Base-by-base conservation (phyloP, 768 basidiomycete species). In the Filobasidium floriforme region DNA sequence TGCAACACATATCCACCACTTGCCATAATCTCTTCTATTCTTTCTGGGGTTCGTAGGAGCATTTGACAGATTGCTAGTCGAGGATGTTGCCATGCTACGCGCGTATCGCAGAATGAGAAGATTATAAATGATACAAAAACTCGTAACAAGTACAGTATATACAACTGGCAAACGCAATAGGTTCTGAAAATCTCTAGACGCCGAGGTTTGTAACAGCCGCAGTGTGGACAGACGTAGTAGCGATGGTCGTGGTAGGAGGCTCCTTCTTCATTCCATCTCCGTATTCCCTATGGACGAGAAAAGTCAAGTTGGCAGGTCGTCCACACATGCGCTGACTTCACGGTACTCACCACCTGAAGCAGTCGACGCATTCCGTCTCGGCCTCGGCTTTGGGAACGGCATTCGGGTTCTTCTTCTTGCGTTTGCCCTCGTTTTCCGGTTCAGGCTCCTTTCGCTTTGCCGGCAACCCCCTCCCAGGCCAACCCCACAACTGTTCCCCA, bases 311-410 rank as follows among this genome's bases (percentile, higher is more conserved):
- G 10, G 19, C 60, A n/a, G 60, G 15, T 43, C 15, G 29, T n/a
- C 28, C 29, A 9, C n/a, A n/a, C n/a, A n/a, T n/a, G n/a, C n/a
- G n/a, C n/a, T n/a, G n/a, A n/a, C n/a, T n/a, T 24, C 22, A 12
- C n/a, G 26, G 10, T n/a, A 73, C 77, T 65, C 52, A 78, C 77
- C 77, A 78, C 60, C 71, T 73, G 66, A 69, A 78, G 69, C 77
- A 78, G 61, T 78, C 77, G 22, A 74, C 72, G 65, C 77, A 78
- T 18, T 73, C 72, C 24, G 72, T 72, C 63, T 78, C 76, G 10
- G 69, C 24, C 52, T 72, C 72, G n/a, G 75, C 65, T 40, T 62
- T 54, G 1, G 77, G 77, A 29, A 78, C 77, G 41, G 76, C 77
- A 44, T 75, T 68, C 9, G 67, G 67, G 32, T 73, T 72, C 60